Percentiles rank a stretch among this genome's conserved stretches.
These are phyloP conservation scores for Euclidium syriacum DNA, from an alignment of 345 rosid genomes.

Conservation along the genomic window DNA sequence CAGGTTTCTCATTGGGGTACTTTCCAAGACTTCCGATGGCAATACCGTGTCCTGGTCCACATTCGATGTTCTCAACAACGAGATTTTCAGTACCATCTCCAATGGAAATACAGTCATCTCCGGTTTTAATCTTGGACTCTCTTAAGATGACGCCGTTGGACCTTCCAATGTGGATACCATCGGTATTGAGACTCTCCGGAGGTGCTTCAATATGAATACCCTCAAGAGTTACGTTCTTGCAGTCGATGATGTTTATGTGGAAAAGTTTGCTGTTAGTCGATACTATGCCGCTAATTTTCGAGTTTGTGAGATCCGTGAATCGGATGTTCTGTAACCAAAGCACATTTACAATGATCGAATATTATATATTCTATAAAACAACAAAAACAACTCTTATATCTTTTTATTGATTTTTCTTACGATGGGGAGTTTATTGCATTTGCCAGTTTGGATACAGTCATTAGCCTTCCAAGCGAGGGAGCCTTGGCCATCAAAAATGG, in stretches of 20 bases:
- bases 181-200: constrained; percentile 42
- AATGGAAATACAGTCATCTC: constrained; percentile 53
- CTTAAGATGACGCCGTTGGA: constrained; percentile 30
- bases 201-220: constrained; percentile 34
- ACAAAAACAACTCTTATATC: too few relatives aligned
- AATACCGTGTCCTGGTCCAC: constrained; percentile 65
- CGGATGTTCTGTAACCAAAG: constrained; percentile 23
- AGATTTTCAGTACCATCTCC: constrained; percentile 43
- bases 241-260: constrained; percentile 35
- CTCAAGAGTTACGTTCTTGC: constrained; percentile 38
- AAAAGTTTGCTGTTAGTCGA: constrained; percentile 45
- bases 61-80: constrained; percentile 19
- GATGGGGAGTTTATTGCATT: constrained; percentile 31
- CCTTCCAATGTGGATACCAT: constrained; percentile 52
- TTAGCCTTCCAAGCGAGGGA: constrained; percentile 29
- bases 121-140: constrained; percentile 30
- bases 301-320: constrained; percentile 15
- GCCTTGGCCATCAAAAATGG: constrained; percentile 47
- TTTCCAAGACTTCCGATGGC: constrained; percentile 57
- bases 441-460: constrained; percentile 20
- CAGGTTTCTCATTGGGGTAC: constrained; percentile 41
- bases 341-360: too few relatives aligned
- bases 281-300: constrained; percentile 23
- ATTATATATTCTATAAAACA: too few relatives aligned
- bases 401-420: too few relatives aligned